Evolutionary conservation across 176 grass and related monocot genomes (phyloP).

Genomic region (Avena eriantha): DNA sequence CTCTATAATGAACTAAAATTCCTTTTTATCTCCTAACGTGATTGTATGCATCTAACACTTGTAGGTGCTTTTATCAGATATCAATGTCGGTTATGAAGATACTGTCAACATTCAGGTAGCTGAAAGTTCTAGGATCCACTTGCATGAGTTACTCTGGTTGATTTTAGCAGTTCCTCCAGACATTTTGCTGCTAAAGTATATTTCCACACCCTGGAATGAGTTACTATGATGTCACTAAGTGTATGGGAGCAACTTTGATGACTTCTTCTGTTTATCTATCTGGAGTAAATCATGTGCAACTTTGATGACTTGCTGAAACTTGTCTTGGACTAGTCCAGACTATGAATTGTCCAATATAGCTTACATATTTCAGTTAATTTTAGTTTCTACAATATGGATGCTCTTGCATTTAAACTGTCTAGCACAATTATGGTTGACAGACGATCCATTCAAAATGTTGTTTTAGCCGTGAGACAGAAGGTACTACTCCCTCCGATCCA

Average conservation of each 20-base stretch:
- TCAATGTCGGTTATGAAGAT: conserved; percentile 97
- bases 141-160: neutral
- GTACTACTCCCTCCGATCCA: too few relatives aligned
- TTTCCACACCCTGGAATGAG: conserved; percentile 38
- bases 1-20: neutral
- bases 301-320: too few relatives aligned
- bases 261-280: conserved; percentile 26
- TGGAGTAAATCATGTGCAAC: neutral
- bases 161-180: conserved; percentile 10
- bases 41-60: conserved; percentile 12
- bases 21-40: neutral
- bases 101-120: conserved; percentile 96
- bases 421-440: too few relatives aligned
- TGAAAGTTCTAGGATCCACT: conserved; percentile 13
- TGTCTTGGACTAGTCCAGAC: too few relatives aligned
- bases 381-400: too few relatives aligned
- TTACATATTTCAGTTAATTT: too few relatives aligned
- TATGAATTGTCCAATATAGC: too few relatives aligned
- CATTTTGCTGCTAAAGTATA: conserved; percentile 10
- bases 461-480: too few relatives aligned
- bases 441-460: too few relatives aligned
- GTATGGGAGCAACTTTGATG: conserved; percentile 84
- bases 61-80: conserved; percentile 94
- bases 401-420: too few relatives aligned
- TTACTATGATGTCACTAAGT: conserved; percentile 91